A percentile compares a stretch with the other conserved stretches of the same genome.
These are phyloP conservation scores for Aspergillus panamensis DNA, from an alignment of 495 filamentous ascomycete genomes.

Conservation along the genomic window DNA sequence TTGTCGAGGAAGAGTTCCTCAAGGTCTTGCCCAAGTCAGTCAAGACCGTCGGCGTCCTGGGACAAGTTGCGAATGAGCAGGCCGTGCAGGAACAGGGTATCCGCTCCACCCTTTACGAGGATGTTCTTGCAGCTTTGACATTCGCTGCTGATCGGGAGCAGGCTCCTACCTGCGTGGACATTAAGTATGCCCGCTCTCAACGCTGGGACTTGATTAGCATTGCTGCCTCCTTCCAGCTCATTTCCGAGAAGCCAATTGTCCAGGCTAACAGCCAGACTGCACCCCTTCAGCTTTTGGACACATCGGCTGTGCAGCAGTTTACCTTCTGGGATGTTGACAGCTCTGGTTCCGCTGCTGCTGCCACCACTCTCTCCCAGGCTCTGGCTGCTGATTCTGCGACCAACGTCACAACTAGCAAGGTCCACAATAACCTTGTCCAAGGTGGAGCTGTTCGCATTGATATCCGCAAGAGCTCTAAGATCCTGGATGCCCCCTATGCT, in stretches of 20 bases:
- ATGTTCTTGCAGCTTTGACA: constrained; percentile 78
- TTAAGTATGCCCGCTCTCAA: constrained; percentile 83
- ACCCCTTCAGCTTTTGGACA: constrained; percentile 47
- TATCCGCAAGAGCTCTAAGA: constrained; percentile 75
- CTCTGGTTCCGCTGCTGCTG: constrained; percentile 61
- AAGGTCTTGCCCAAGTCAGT: constrained; percentile 70
- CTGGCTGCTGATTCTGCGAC: constrained; percentile 69
- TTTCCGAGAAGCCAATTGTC: constrained; percentile 53
- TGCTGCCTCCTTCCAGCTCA: constrained; percentile 61
- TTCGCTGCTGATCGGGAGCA: constrained; percentile 65
- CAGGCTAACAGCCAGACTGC: constrained; percentile 33
- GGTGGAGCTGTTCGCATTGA: constrained; percentile 84
- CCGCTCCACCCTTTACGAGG: constrained; percentile 80
- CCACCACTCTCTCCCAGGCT: constrained; percentile 63
- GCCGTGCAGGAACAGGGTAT: constrained; percentile 62
- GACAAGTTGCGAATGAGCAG: constrained; percentile 56
- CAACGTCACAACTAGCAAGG: constrained; percentile 72
- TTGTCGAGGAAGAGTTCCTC: constrained; percentile 90
- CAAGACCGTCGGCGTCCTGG: constrained; percentile 65
- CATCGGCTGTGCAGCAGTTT: constrained; percentile 66
- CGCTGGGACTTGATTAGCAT: constrained; percentile 78
- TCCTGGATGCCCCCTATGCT: constrained; percentile 77
- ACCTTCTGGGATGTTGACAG: constrained; percentile 90
- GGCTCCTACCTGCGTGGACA: constrained; percentile 63
- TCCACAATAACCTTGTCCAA: constrained; percentile 80